A percentile compares a stretch with the other conserved stretches of the same genome.
Conservation (phyloP, 2,329 filamentous ascomycete genomes). For the Cercospora beticola region DNA sequence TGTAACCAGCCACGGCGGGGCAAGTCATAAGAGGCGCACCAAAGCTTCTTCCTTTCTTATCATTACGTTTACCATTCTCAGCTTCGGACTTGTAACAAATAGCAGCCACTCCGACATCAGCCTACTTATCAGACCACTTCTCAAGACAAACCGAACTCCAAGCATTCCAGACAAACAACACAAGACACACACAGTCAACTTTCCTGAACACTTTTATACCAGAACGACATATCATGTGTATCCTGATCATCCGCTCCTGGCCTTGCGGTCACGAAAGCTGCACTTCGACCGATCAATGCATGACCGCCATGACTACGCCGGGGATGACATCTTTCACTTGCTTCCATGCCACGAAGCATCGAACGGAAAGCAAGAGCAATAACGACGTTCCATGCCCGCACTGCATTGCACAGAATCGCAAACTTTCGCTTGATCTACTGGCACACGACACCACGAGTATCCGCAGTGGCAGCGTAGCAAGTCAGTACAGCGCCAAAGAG, state of each 20-base stretch:
- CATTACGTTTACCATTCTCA: not conserved
- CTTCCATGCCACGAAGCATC: slow-evolving; percentile 8
- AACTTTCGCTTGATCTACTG: slow-evolving; percentile 2
- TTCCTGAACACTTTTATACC: not conserved
- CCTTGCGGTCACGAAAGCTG: slow-evolving; percentile 20
- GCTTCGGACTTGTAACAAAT: not conserved
- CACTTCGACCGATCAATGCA: slow-evolving; percentile 20
- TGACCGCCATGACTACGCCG: slow-evolving; percentile 13
- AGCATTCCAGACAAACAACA: slow-evolving; percentile 1
- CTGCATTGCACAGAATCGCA: slow-evolving; percentile 11
- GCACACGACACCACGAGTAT: not conserved
- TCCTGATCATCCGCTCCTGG: slow-evolving; percentile 21
- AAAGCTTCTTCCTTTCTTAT: not conserved
- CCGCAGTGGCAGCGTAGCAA: not conserved
- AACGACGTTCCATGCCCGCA: slow-evolving; percentile 18
- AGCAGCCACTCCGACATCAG: not conserved
- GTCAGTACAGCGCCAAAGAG: slow-evolving; percentile 3
- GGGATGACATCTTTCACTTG: slow-evolving; percentile 18
- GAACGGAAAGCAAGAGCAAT: not conserved
- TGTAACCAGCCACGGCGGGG: slow-evolving; percentile 11
- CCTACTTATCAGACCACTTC: not conserved
- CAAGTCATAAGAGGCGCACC: not conserved
- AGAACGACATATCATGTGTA: slow-evolving; percentile 19
- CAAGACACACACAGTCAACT: not conserved
- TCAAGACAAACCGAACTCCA: not conserved